Base-by-base conservation (phyloP, 352 stramenopile genomes). In the Phytopythium vexans region DNA sequence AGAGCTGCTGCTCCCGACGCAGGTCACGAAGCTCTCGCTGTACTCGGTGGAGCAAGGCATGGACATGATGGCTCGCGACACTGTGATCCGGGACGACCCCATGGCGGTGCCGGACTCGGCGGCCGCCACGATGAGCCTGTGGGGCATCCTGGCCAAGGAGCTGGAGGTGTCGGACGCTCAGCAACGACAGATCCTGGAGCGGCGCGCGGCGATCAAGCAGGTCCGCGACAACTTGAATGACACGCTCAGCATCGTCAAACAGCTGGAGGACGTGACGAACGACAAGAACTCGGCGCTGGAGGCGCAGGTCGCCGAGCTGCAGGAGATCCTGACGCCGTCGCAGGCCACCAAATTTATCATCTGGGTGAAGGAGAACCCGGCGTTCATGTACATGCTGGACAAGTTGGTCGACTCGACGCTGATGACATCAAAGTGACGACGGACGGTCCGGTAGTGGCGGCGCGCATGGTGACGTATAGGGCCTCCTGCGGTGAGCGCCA, bases 341-440 rank as follows among this genome's bases (percentile, higher is more conserved):
- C 82, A 92, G 52, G 76, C 79, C 27, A 89, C 82, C 57, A 89
- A 84, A 60, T 92, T 92, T 67, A 92, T 92, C 70, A 86, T 92
- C 52, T 92, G 82, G 82, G 82, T 92, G 12, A 92, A 92, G 53
- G 77, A 92, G 41, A 92, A 92, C 40, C 82, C 78, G 48, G 82
- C 82, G 15, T 89, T 92, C 56, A 92, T 92, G 82, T 92, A 92
- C 58, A 92, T 92, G 82, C 66, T 92, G 43, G 79, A 92, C 64
- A 88, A 88, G 52, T 58, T 92, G 31, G 79, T 89, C 44, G 76
- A 89, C 60, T 86, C 76, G 9, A 88, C 77, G 33, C 55, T 88
- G 14, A 45, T 56, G 9, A 56, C 40, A 27, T 27, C 21, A 27
- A 27, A 27, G 21, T 27, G 21, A 27, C 21, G 21, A 27, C 21